phyloP scores from a whole-genome alignment of 2,329 filamentous ascomycete genomes.

The Hypoxylon sp. region DNA sequence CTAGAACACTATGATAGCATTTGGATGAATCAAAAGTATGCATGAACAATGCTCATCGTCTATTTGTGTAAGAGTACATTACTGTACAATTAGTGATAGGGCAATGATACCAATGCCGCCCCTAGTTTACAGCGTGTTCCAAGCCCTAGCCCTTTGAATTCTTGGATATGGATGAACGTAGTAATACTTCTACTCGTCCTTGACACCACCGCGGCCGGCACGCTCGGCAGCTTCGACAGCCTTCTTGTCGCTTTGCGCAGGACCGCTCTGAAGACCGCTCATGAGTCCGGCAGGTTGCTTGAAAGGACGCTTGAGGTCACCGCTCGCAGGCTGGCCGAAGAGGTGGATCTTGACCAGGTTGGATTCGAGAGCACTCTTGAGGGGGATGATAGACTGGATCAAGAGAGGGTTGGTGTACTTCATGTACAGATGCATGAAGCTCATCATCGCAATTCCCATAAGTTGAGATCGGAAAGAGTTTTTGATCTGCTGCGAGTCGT shows the following conservation, averaged over 20 bases:
- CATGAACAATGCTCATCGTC: conserved; percentile 26
- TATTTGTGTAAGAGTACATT: conserved; percentile 18
- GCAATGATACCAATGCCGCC: conserved; percentile 7
- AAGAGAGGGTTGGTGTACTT: conserved; percentile 99
- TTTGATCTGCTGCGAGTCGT: conserved; percentile 90
- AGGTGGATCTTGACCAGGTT: conserved; percentile 98
- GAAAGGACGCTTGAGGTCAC: conserved; percentile 96
- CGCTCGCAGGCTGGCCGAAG: conserved; percentile 86
- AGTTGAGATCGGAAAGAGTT: conserved; percentile 89
- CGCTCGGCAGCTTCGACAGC: conserved; percentile 85
- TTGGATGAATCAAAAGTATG: not conserved
- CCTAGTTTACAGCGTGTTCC: conserved; percentile 13
- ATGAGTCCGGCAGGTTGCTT: conserved; percentile 88
- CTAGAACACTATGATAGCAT: not conserved
- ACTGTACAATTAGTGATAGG: conserved; percentile 12
- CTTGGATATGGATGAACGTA: conserved; percentile 11
- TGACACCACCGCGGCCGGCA: conserved; percentile 77
- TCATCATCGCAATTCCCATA: conserved; percentile 99
- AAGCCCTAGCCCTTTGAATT: conserved; percentile 2
- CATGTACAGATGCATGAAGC: conserved; percentile 98
- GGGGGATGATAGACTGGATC: conserved; percentile 98
- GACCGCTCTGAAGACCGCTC: conserved; percentile 79
- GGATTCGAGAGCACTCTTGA: conserved; percentile 95
- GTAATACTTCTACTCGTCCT: conserved; percentile 73
- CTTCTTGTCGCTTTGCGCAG: conserved; percentile 93